Evolutionary conservation across 495 filamentous ascomycete genomes (phyloP).

Genomic region (Trichoderma asperelloides): DNA sequence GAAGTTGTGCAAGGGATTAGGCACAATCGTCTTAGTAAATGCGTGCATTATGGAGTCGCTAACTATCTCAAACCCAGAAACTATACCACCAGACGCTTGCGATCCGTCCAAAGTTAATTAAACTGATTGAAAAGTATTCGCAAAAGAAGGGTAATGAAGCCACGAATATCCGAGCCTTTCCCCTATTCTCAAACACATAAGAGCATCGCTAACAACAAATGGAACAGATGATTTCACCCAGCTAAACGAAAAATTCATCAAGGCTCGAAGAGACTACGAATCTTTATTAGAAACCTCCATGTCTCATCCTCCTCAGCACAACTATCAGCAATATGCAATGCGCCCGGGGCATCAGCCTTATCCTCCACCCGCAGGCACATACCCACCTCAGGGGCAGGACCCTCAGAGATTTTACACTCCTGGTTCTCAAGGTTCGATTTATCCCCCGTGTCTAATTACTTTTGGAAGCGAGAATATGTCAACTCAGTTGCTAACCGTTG

Average conservation of each 20-base stretch:
- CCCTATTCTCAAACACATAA: neutral
- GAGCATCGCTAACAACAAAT: conserved; percentile 14
- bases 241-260: conserved; percentile 98
- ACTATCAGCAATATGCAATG: conserved; percentile 55
- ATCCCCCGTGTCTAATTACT: neutral
- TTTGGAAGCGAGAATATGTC: neutral
- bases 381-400: conserved; percentile 48
- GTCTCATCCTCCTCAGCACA: conserved; percentile 70
- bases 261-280: conserved; percentile 93
- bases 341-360: conserved; percentile 59
- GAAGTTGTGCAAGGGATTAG: conserved; percentile 6
- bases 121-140: conserved; percentile 97
- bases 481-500: neutral
- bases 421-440: conserved; percentile 28
- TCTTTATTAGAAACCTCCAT: conserved; percentile 91
- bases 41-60: neutral
- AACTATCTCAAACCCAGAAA: conserved; percentile 36
- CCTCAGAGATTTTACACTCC: conserved; percentile 66
- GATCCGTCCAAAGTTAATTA: conserved; percentile 93
- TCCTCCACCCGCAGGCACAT: conserved; percentile 26
- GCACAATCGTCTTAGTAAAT: neutral
- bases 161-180: too few species aligned
- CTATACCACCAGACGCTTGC: conserved; percentile 90
- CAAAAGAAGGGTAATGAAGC: conserved; percentile 80
- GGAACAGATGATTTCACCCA: conserved; percentile 86